phyloP scores from a whole-genome alignment of 306 rosid genomes.

The Lathyrus tuberosus region DNA sequence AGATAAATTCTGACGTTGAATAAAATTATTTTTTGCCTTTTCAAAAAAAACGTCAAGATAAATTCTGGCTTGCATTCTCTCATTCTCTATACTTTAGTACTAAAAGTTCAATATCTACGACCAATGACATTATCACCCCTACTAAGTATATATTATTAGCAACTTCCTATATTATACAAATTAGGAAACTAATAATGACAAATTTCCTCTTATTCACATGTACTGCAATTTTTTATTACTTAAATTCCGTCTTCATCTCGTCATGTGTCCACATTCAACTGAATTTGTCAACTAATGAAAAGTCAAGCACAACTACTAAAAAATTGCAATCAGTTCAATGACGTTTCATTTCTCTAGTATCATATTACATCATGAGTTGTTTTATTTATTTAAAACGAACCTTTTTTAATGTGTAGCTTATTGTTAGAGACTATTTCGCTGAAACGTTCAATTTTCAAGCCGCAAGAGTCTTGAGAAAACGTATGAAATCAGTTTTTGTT shows the following conservation, averaged over 20 bases:
- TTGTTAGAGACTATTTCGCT: too few relatives aligned
- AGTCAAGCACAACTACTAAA: conserved; percentile 18
- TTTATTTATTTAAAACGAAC: conserved; percentile 5
- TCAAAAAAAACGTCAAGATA: too few relatives aligned
- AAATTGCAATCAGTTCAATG: background rate
- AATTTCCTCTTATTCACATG: too few relatives aligned
- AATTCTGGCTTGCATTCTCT: too few relatives aligned
- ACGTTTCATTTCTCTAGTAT: background rate
- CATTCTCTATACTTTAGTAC: too few relatives aligned
- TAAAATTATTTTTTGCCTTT: too few relatives aligned
- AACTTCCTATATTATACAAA: too few relatives aligned
- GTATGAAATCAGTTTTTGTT: conserved; percentile 22
- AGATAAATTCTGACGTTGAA: too few relatives aligned
- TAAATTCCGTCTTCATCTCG: conserved; percentile 24
- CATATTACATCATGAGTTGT: background rate
- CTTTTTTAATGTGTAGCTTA: conserved; percentile 2
- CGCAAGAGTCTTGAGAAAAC: background rate
- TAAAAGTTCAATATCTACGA: too few relatives aligned
- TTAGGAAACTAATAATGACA: too few relatives aligned
- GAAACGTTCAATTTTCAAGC: background rate
- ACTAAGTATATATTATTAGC: too few relatives aligned
- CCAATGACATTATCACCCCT: too few relatives aligned
- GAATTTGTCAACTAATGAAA: conserved; percentile 11
- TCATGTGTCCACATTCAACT: background rate
- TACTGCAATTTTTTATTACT: background rate